Base-by-base conservation (phyloP, 2,329 filamentous ascomycete species). In the Juglanconis juglandina region DNA sequence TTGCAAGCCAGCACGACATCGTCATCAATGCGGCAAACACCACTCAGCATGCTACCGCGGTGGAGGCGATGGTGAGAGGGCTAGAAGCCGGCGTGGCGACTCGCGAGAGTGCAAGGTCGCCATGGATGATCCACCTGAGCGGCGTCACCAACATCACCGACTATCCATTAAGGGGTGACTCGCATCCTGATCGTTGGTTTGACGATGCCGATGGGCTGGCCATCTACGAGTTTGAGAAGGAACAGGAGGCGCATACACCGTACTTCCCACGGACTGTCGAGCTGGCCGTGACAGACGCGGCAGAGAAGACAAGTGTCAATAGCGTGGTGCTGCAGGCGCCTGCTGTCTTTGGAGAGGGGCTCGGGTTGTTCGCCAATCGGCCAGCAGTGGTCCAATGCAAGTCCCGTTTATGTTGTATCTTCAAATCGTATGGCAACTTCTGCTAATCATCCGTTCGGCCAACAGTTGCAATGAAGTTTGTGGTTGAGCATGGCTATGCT, bases 251-350 rank as follows among this genome's bases (percentile, higher is more conserved):
- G 0, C 42, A 65, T 0, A 69, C 75, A 24, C 61, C 69, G 0
- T 81, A 80, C 59, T 63, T 65, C 1, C 79, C 81, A 64, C 76
- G 80, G 11, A 76, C 73, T 0, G 73, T 76, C 2, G 79, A 81
- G 59, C 63, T 83, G 6, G 67, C 69, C 3, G 76, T 80, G 11
- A 65, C 80, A 1, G 71, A 77, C 5, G 66, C 68, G 1, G 77
- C 77, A 1, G 63, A 76, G 14, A 68, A 71, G 17, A 49, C 71
- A 0, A 72, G 73, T 3, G 75, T 84, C 2, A 75, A 75, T 59
- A 79, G 80, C 0, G 70, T 76, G 49, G 72, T 80, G 51, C 69
- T 83, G 49, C 79, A 79, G 73, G 70, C 73, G 0, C 78, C 78
- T 0, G 73, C 74, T 3, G 79, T 84, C 51, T 84, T 77, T 65